Evolutionary conservation across 345 rosid genomes (phyloP).

Genomic region (Brassica cretica): DNA sequence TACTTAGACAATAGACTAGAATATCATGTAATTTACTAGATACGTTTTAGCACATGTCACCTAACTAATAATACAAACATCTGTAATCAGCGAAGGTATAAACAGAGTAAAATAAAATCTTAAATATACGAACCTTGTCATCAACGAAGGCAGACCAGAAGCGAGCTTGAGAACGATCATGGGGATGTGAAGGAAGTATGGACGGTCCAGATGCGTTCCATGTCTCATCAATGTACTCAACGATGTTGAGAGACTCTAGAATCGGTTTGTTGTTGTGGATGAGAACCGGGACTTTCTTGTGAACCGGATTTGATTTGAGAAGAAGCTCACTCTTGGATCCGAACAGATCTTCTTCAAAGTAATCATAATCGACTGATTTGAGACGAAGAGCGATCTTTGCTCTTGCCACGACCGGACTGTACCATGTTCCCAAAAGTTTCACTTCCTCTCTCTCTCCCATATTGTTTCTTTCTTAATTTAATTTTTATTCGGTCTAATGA

Average conservation of each 20-base stretch:
- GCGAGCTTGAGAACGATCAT: constrained; percentile 61
- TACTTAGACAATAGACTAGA: neutral
- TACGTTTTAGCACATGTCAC: neutral
- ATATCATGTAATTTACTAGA: neutral
- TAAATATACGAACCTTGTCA: constrained; percentile 45
- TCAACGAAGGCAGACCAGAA: constrained; percentile 69
- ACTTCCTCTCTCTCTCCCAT: neutral
- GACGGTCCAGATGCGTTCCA: constrained; percentile 58
- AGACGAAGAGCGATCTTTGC: constrained; percentile 43
- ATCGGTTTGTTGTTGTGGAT: constrained; percentile 40
- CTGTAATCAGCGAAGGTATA: neutral
- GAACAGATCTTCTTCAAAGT: constrained; percentile 36
- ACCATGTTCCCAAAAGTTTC: constrained; percentile 6
- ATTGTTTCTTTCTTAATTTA: neutral
- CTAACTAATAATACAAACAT: neutral
- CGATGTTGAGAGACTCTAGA: constrained; percentile 30
- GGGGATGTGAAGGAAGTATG: constrained; percentile 60
- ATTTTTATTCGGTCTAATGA: neutral
- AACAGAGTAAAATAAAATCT: neutral
- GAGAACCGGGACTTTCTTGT: constrained; percentile 48
- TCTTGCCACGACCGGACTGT: constrained; percentile 24
- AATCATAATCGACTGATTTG: constrained; percentile 40
- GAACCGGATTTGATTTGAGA: constrained; percentile 41
- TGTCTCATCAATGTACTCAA: constrained; percentile 58
- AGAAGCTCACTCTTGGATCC: constrained; percentile 43